A percentile compares a stretch with the other conserved stretches of the same genome.
These are phyloP conservation scores for Helminthosporium solani DNA, from an alignment of 2,329 filamentous ascomycete species.

Conservation along the genomic window DNA sequence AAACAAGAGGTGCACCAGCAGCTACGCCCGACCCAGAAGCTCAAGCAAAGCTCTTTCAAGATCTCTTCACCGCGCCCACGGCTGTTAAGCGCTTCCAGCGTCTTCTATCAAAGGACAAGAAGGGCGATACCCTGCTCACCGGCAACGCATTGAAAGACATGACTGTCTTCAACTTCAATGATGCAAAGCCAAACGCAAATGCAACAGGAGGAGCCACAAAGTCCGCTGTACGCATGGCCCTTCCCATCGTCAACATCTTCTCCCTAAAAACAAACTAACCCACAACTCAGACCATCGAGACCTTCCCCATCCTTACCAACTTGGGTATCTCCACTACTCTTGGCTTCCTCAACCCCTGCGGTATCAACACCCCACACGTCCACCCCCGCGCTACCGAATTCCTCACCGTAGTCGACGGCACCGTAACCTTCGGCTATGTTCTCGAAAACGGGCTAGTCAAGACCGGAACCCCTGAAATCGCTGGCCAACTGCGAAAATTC, in stretches of 20 bases:
- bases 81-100: constrained; percentile 43
- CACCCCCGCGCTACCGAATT: constrained; percentile 53
- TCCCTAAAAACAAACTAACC: too few species aligned
- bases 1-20: constrained; percentile 11
- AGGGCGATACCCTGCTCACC: constrained; percentile 32
- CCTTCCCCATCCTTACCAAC: constrained; percentile 43
- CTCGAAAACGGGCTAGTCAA: constrained; percentile 48
- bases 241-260: not conserved
- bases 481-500: constrained; percentile 43
- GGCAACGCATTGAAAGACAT: constrained; percentile 31
- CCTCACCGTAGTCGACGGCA: constrained; percentile 47
- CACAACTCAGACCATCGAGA: constrained; percentile 36
- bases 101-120: constrained; percentile 27
- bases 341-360: constrained; percentile 46
- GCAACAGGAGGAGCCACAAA: constrained; percentile 55
- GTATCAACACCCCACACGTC: constrained; percentile 52
- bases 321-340: constrained; percentile 43
- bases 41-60: constrained; percentile 27
- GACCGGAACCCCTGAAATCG: constrained; percentile 40
- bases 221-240: constrained; percentile 21
- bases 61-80: constrained; percentile 36
- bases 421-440: constrained; percentile 48
- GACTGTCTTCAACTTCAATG: constrained; percentile 65
- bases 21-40: constrained; percentile 13
- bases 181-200: constrained; percentile 44